Evolutionary conservation across 768 basidiomycete species (phyloP).

Genomic region (Pleurotus tuber-regium): DNA sequence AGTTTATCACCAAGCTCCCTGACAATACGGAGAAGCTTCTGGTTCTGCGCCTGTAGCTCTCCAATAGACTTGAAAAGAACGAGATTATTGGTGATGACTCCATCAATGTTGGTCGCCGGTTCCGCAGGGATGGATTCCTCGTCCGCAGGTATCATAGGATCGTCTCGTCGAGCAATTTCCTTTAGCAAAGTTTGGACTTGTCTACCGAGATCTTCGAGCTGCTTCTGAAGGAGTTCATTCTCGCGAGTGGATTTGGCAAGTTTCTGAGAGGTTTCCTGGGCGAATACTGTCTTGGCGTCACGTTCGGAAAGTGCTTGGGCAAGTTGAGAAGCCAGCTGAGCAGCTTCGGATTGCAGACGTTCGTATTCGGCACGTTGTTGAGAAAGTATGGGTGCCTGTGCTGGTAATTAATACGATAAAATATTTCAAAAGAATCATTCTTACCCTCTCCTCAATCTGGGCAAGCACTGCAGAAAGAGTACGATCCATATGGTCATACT

Average conservation of each 20-base stretch:
- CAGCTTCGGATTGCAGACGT: slow-evolving; percentile 74
- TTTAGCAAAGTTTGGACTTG: slow-evolving; percentile 82
- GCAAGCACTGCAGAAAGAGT: slow-evolving; percentile 77
- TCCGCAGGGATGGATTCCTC: slow-evolving; percentile 39
- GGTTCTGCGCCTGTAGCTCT: slow-evolving; percentile 87
- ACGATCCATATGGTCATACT: slow-evolving; percentile 83
- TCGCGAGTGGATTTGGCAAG: slow-evolving; percentile 56
- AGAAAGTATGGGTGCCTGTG: slow-evolving; percentile 83
- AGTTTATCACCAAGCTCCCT: slow-evolving; percentile 81
- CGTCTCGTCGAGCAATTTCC: slow-evolving; percentile 77
- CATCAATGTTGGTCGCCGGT: slow-evolving; percentile 58
- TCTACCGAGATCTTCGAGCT: slow-evolving; percentile 77
- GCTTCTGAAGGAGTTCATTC: slow-evolving; percentile 66
- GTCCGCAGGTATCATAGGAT: slow-evolving; percentile 77
- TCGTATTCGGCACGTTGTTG: slow-evolving; percentile 91
- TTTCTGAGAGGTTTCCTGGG: slow-evolving; percentile 64
- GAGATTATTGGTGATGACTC: slow-evolving; percentile 84
- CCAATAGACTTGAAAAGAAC: slow-evolving; percentile 82
- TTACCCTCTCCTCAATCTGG: slow-evolving; percentile 87
- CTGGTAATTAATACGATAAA: slow-evolving; percentile 9
- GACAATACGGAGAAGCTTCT: slow-evolving; percentile 80
- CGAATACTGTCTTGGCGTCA: slow-evolving; percentile 54
- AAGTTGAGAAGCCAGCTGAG: slow-evolving; percentile 79
- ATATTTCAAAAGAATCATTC: slow-evolving; percentile 24
- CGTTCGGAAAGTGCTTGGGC: slow-evolving; percentile 73